A percentile compares a stretch with the other conserved stretches of the same genome.
phyloP scores from a whole-genome alignment of 2,329 filamentous ascomycete species.

The Anisogramma anomala region DNA sequence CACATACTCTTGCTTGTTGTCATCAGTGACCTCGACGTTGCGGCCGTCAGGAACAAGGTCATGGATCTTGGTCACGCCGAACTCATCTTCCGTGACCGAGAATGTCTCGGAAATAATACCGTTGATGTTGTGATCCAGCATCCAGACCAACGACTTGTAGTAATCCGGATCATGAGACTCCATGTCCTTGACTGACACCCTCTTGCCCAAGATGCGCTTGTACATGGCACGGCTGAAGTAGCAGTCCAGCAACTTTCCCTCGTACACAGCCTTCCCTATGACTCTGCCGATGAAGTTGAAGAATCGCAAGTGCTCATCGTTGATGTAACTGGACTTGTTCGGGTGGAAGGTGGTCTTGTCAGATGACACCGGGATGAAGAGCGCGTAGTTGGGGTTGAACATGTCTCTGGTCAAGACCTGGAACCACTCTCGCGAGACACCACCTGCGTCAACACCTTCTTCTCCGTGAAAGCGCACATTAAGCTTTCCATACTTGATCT shows the following conservation, averaged over 20 bases:
- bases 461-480: slow-evolving; percentile 96
- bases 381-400: slow-evolving; percentile 96
- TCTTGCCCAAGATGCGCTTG: slow-evolving; percentile 90
- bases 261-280: slow-evolving; percentile 95
- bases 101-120: slow-evolving; percentile 97
- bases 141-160: slow-evolving; percentile 97
- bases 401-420: slow-evolving; percentile 93
- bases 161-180: slow-evolving; percentile 97
- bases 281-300: slow-evolving; percentile 99
- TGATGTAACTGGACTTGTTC: slow-evolving; percentile 86
- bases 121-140: slow-evolving; percentile 96
- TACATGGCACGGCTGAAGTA: slow-evolving; percentile 98
- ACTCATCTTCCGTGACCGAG: slow-evolving; percentile 85
- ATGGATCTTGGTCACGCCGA: slow-evolving; percentile 77
- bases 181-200: slow-evolving; percentile 98
- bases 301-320: slow-evolving; percentile 90
- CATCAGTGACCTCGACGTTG: slow-evolving; percentile 87
- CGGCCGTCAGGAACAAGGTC: slow-evolving; percentile 81
- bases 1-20: slow-evolving; percentile 98
- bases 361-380: slow-evolving; percentile 93
- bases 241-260: slow-evolving; percentile 89
- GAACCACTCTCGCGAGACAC: slow-evolving; percentile 98
- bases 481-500: slow-evolving; percentile 98
- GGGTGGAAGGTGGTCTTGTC: slow-evolving; percentile 98
- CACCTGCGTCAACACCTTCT: slow-evolving; percentile 94